phyloP scores from a whole-genome alignment of 129 eudicot species.

The Flaveria trinervia region DNA sequence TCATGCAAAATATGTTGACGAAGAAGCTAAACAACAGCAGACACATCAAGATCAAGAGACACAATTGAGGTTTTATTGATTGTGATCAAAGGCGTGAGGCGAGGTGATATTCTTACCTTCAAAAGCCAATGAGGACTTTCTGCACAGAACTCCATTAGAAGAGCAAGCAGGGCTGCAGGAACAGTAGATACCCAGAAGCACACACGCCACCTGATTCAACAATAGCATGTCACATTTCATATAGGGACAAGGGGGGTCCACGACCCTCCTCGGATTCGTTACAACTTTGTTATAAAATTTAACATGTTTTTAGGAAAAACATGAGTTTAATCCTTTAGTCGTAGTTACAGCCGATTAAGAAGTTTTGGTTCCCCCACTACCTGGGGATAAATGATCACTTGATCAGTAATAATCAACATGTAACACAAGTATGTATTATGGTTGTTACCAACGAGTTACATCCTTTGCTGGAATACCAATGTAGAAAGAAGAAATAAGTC shows the following conservation, averaged over 20 bases:
- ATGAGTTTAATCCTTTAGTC: too few species aligned
- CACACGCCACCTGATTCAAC: conserved; percentile 69
- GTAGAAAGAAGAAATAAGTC: conserved; percentile 69
- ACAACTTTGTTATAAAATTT: too few species aligned
- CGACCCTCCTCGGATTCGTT: too few species aligned
- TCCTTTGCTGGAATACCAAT: conserved; percentile 86
- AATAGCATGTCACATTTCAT: conserved; percentile 19
- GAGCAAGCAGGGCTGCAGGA: conserved; percentile 76
- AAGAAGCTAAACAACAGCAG: conserved; percentile 4
- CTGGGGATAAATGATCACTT: neutral
- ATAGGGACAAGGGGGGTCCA: neutral
- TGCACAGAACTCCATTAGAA: conserved; percentile 78
- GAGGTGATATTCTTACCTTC: conserved; percentile 49
- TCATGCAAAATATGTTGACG: neutral
- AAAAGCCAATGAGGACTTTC: conserved; percentile 97
- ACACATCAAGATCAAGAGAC: conserved; percentile 20
- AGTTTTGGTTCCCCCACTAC: too few species aligned
- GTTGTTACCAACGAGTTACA: conserved; percentile 65
- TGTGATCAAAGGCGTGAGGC: neutral
- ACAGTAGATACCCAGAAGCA: conserved; percentile 84
- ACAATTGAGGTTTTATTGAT: neutral
- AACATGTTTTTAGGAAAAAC: too few species aligned
- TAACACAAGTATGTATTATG: neutral
- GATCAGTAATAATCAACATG: neutral
- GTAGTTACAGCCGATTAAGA: too few species aligned